phyloP scores from a whole-genome alignment of 2,329 filamentous ascomycete genomes.

The Pseudohalonectria lignicola region DNA sequence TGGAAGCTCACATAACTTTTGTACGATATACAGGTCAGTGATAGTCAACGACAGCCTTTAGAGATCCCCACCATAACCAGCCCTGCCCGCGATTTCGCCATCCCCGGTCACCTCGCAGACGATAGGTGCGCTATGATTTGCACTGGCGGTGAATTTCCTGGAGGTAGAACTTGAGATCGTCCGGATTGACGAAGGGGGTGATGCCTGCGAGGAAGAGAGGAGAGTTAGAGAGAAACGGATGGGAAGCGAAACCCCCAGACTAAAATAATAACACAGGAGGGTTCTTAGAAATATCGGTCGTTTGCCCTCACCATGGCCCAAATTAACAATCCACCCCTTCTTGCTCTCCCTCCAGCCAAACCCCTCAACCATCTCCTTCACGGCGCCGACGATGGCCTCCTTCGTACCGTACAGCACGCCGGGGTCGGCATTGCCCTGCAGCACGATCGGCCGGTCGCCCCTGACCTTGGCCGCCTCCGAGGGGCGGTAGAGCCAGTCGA shows the following conservation, averaged over 20 bases:
- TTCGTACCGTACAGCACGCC: conserved; percentile 81
- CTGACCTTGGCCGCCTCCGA: conserved; percentile 73
- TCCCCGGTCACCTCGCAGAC: background rate
- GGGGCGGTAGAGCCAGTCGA: conserved; percentile 92
- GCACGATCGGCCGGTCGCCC: conserved; percentile 59
- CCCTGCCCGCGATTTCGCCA: background rate
- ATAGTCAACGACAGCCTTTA: conserved; percentile 10
- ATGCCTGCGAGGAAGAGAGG: conserved; percentile 48
- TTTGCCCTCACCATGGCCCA: conserved; percentile 68
- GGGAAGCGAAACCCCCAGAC: too few relatives aligned
- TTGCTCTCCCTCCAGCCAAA: conserved; percentile 67
- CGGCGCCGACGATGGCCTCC: conserved; percentile 69
- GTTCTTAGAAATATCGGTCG: background rate
- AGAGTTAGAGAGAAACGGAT: conserved; percentile 2
- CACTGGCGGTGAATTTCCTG: conserved; percentile 74
- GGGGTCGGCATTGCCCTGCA: conserved; percentile 95
- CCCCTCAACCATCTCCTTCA: conserved; percentile 77
- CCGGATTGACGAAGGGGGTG: conserved; percentile 87
- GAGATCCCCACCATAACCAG: too few relatives aligned
- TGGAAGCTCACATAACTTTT: background rate
- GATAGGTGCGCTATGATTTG: conserved; percentile 18
- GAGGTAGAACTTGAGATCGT: conserved; percentile 88
- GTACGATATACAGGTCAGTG: conserved; percentile 8
- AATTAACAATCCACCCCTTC: conserved; percentile 92
- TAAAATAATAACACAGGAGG: too few relatives aligned